phyloP scores from a whole-genome alignment of 257 asterid genomes.

The Ballota nigra region DNA sequence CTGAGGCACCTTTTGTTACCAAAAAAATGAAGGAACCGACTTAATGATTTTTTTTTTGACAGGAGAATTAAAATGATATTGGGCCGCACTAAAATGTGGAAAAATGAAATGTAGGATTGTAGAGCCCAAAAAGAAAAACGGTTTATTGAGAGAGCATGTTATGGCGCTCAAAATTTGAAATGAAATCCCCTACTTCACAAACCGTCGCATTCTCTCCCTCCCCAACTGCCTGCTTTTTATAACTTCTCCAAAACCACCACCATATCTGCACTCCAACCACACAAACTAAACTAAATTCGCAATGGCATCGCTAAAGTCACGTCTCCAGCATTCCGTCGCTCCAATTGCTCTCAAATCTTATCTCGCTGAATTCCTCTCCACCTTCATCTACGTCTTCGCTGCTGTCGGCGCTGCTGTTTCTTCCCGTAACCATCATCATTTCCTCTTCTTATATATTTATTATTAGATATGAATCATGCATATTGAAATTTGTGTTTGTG shows the following conservation, averaged over 20 bases:
- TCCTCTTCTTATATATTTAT: no score
- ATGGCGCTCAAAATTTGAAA: slow-evolving; percentile 52
- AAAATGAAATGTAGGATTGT: no score
- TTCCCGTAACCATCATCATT: slow-evolving; percentile 33
- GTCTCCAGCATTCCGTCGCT: slow-evolving; percentile 54
- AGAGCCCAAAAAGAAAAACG: neutral
- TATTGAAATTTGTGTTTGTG: neutral
- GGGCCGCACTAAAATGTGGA: no score
- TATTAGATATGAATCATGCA: no score
- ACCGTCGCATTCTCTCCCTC: slow-evolving; percentile 36
- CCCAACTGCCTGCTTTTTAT: slow-evolving; percentile 18
- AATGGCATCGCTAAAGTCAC: slow-evolving; percentile 70
- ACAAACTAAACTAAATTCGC: neutral
- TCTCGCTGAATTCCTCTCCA: slow-evolving; percentile 86
- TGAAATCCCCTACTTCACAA: slow-evolving; percentile 1
- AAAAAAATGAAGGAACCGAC: no score
- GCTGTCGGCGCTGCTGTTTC: slow-evolving; percentile 69
- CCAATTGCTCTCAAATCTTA: slow-evolving; percentile 70
- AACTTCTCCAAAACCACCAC: neutral
- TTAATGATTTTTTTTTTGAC: no score
- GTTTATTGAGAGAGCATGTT: neutral
- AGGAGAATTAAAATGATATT: no score
- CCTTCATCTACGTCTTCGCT: slow-evolving; percentile 80
- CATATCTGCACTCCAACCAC: neutral
- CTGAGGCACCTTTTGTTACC: no score